These are phyloP conservation scores for Penicillium nucicola DNA, from an alignment of 495 filamentous ascomycete genomes.

Conservation along the genomic window DNA sequence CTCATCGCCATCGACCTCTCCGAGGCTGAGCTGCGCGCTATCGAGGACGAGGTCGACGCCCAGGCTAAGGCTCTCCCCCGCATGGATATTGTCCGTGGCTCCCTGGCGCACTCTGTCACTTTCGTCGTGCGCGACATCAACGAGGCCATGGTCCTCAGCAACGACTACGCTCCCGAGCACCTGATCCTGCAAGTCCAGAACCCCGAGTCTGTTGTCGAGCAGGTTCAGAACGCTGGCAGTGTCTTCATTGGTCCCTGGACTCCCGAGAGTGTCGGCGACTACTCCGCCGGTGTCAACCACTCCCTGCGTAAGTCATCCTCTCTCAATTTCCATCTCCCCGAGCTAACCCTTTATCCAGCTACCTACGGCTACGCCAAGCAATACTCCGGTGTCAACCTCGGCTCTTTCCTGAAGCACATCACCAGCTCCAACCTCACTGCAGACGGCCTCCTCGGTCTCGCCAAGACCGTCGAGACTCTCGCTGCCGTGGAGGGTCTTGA, in stretches of 20 bases:
- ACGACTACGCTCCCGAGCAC: conserved; percentile 96
- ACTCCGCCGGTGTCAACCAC: conserved; percentile 96
- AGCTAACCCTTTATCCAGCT: conserved; percentile 49
- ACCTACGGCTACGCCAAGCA: conserved; percentile 98
- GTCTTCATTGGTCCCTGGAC: conserved; percentile 96
- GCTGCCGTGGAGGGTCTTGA: conserved; percentile 94
- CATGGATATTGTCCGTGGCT: conserved; percentile 89
- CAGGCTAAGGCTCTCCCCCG: conserved; percentile 88
- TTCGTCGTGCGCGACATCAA: conserved; percentile 74
- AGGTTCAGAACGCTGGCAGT: conserved; percentile 91
- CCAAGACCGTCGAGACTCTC: conserved; percentile 86
- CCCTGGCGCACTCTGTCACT: conserved; percentile 87
- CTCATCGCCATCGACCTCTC: conserved; percentile 80
- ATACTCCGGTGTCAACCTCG: conserved; percentile 95
- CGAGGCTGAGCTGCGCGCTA: conserved; percentile 67
- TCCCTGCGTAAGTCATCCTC: conserved; percentile 73
- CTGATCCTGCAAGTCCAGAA: conserved; percentile 85
- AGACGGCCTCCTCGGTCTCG: conserved; percentile 78
- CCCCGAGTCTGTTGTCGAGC: conserved; percentile 64
- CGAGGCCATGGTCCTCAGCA: conserved; percentile 85
- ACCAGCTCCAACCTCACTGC: conserved; percentile 86
- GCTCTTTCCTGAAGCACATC: conserved; percentile 93
- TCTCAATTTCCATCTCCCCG: background rate
- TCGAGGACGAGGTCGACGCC: conserved; percentile 84
- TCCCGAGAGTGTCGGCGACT: conserved; percentile 94